phyloP scores from a whole-genome alignment of 108 stramenopile species.

The Cylindrotheca fusiformis region DNA sequence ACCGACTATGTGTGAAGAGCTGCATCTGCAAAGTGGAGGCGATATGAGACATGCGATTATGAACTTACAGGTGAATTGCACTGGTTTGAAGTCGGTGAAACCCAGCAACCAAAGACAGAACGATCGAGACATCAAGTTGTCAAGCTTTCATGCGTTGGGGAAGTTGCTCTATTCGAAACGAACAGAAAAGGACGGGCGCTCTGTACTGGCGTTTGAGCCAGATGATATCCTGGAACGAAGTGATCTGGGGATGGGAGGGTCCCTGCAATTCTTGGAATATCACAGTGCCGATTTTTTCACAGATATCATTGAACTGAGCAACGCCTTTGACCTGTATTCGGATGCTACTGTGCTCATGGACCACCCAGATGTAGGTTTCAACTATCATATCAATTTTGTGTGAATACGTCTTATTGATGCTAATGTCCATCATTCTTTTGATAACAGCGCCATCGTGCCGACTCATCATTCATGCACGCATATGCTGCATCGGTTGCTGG shows the following conservation, averaged over 20 bases:
- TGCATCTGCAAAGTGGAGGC: slow-evolving; percentile 65
- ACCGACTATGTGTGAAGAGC: slow-evolving; percentile 45
- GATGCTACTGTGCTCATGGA: slow-evolving; percentile 66
- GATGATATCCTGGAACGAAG: slow-evolving; percentile 69
- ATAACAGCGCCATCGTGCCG: slow-evolving; percentile 2
- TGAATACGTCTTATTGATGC: not conserved
- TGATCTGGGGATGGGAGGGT: slow-evolving; percentile 62
- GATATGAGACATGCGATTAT: slow-evolving; percentile 86
- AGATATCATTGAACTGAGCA: slow-evolving; percentile 61
- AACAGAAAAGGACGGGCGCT: slow-evolving; percentile 10
- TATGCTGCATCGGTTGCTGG: slow-evolving; percentile 62
- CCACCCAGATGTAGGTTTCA: slow-evolving; percentile 5
- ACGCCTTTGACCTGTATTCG: slow-evolving; percentile 53
- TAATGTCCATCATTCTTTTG: not conserved
- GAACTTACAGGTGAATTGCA: slow-evolving; percentile 62
- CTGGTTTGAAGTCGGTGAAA: not conserved
- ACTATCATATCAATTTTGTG: not conserved
- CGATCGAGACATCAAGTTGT: slow-evolving; percentile 56
- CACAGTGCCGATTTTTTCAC: slow-evolving; percentile 87
- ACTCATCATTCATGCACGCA: slow-evolving; percentile 41
- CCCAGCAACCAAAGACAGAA: slow-evolving; percentile 10
- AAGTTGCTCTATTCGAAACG: slow-evolving; percentile 89
- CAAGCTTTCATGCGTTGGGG: slow-evolving; percentile 86
- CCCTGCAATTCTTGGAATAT: slow-evolving; percentile 71
- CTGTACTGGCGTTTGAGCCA: slow-evolving; percentile 71